Percentiles rank a stretch among this genome's conserved stretches.
Evolutionary conservation across 768 basidiomycete genomes (phyloP).

Genomic region (Lactarius psammicola): DNA sequence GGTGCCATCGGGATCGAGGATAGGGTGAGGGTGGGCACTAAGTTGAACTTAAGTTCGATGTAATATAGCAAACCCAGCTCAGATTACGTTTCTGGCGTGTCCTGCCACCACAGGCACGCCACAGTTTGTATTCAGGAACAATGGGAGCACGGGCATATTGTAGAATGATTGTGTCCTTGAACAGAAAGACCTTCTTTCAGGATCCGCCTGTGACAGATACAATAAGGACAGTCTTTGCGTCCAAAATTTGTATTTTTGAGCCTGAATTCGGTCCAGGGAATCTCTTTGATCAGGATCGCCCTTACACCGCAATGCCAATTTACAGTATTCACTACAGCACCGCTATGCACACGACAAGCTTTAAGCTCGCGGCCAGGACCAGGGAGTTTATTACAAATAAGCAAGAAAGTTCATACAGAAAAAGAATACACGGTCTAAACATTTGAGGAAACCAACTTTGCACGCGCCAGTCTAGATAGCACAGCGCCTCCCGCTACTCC

Average conservation of each 20-base stretch:
- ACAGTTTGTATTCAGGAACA: neutral
- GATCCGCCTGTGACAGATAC: neutral
- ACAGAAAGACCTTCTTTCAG: neutral
- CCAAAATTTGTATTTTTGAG: too few relatives aligned
- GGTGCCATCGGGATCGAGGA: constrained; percentile 8
- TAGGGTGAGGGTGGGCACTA: neutral
- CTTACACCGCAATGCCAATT: neutral
- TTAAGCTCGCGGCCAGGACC: neutral
- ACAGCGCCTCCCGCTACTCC: neutral
- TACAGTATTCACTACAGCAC: neutral
- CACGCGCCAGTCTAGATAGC: neutral
- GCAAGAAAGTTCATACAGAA: neutral
- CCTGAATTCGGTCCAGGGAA: too few relatives aligned
- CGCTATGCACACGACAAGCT: neutral
- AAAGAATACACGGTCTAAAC: neutral
- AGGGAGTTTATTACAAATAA: neutral
- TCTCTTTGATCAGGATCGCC: neutral
- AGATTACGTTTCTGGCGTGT: neutral
- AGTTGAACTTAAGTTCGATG: neutral
- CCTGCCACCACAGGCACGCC: neutral
- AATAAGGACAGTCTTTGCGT: neutral
- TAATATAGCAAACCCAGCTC: neutral
- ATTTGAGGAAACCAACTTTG: neutral
- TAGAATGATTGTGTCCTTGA: too few relatives aligned
- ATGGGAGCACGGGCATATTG: neutral